A percentile compares a stretch with the other conserved stretches of the same genome.
Evolutionary conservation across 345 rosid genomes (phyloP).

Genomic region (Arabidopsis thaliana): TAIR10.1 NC_003074.8:1635501-1636000

Average conservation of each 20-base stretch:
- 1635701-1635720: not conserved
- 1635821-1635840: slow-evolving; percentile 81
- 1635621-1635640: not conserved
- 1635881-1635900: slow-evolving; percentile 75
- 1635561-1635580: slow-evolving; percentile 20
- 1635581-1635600: not conserved
- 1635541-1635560: slow-evolving; percentile 55
- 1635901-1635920: slow-evolving; percentile 91
- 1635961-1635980: not conserved
- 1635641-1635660: too few relatives aligned
- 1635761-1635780: not conserved
- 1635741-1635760: slow-evolving; percentile 9
- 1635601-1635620: not conserved
- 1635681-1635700: not conserved
- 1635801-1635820: slow-evolving; percentile 61
- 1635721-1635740: not conserved
- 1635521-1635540: slow-evolving; percentile 75
- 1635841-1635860: slow-evolving; percentile 91
- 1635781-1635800: slow-evolving; percentile 31
- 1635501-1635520: slow-evolving; percentile 92
- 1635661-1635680: not conserved
- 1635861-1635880: slow-evolving; percentile 86
- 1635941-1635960: slow-evolving; percentile 25
- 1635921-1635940: slow-evolving; percentile 40
- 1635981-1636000: slow-evolving; percentile 6